Conservation (phyloP, 345 rosid genomes). For the Stellera chamaejasme region DNA sequence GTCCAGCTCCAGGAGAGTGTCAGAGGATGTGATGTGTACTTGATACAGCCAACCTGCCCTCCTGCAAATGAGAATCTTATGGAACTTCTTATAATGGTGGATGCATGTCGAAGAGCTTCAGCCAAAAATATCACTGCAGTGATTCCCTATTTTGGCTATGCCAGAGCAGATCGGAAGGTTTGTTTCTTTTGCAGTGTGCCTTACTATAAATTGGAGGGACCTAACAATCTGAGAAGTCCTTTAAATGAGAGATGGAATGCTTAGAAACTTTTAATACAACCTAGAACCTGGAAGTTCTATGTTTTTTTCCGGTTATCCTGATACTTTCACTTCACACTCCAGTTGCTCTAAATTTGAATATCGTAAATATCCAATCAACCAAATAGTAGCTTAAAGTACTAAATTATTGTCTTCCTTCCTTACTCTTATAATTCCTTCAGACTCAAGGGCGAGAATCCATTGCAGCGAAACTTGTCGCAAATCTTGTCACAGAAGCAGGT, state of each 20-base stretch:
- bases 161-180: slow-evolving; percentile 97
- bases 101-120: slow-evolving; percentile 95
- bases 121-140: slow-evolving; percentile 92
- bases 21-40: slow-evolving; percentile 85
- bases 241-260: too few relatives aligned
- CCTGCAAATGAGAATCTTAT: slow-evolving; percentile 97
- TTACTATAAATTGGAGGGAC: background rate
- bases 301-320: too few relatives aligned
- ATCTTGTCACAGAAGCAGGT: slow-evolving; percentile 93
- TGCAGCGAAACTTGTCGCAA: slow-evolving; percentile 96
- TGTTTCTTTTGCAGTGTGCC: slow-evolving; percentile 4
- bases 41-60: slow-evolving; percentile 95
- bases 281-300: too few relatives aligned
- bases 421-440: slow-evolving; percentile 27
- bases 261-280: too few relatives aligned
- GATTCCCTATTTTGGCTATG: slow-evolving; percentile 96
- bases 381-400: background rate
- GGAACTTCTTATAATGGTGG: slow-evolving; percentile 94
- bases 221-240: too few relatives aligned
- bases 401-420: background rate
- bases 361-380: too few relatives aligned
- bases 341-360: too few relatives aligned
- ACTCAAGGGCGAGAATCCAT: slow-evolving; percentile 98
- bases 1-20: slow-evolving; percentile 95
- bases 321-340: too few relatives aligned